A percentile compares a stretch with the other conserved stretches of the same genome.
phyloP scores from a whole-genome alignment of 2,329 filamentous ascomycete species.

The Nothopassalora personata region DNA sequence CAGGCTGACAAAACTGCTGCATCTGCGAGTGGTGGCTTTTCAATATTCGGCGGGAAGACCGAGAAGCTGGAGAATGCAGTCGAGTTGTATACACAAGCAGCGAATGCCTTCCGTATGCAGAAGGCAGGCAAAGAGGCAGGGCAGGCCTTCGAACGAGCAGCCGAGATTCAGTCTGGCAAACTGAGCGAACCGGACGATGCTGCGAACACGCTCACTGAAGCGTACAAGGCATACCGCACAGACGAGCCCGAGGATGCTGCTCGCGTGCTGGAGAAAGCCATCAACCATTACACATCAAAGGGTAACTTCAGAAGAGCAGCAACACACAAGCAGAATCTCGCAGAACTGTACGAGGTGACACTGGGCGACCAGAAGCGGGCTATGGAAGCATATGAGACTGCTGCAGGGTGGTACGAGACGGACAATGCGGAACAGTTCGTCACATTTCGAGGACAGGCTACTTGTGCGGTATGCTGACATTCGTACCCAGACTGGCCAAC shows the following conservation, averaged over 20 bases:
- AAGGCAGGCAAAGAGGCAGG: slow-evolving; percentile 82
- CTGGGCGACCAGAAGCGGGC: slow-evolving; percentile 72
- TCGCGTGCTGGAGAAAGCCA: slow-evolving; percentile 70
- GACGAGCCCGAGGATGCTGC: slow-evolving; percentile 77
- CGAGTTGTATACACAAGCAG: slow-evolving; percentile 81
- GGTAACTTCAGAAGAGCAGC: slow-evolving; percentile 90
- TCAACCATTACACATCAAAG: slow-evolving; percentile 79
- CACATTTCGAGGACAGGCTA: background rate
- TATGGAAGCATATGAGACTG: slow-evolving; percentile 75
- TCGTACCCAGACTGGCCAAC: slow-evolving; percentile 65
- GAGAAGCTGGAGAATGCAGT: slow-evolving; percentile 89
- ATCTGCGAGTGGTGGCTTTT: slow-evolving; percentile 74
- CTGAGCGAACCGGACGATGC: slow-evolving; percentile 90
- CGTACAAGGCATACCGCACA: slow-evolving; percentile 92
- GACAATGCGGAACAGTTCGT: slow-evolving; percentile 78
- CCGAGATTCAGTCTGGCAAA: slow-evolving; percentile 70
- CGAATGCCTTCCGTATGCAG: slow-evolving; percentile 85
- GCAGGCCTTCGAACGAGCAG: slow-evolving; percentile 76
- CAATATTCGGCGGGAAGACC: slow-evolving; percentile 77
- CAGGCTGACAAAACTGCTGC: slow-evolving; percentile 82
- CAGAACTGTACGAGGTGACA: slow-evolving; percentile 78
- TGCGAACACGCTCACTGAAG: slow-evolving; percentile 80
- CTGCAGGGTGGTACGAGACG: slow-evolving; percentile 82
- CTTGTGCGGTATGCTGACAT: slow-evolving; percentile 2
- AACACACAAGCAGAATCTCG: slow-evolving; percentile 82